phyloP scores from a whole-genome alignment of 2,329 filamentous ascomycete genomes.

The Phaeosphaeria sp. region DNA sequence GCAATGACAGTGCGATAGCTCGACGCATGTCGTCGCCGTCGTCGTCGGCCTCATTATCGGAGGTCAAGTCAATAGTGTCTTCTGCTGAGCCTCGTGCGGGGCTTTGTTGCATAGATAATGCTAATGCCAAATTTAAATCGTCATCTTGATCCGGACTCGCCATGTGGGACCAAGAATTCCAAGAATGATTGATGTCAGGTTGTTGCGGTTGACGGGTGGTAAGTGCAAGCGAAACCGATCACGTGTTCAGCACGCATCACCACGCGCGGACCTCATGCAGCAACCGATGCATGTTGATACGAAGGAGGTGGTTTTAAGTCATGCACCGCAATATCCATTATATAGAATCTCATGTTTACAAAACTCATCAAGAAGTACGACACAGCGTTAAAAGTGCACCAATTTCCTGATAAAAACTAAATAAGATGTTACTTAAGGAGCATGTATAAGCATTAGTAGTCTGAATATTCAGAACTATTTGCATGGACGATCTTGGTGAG shows the following conservation, averaged over 20 bases:
- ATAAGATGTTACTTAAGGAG: too few species aligned
- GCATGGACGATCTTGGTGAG: too few species aligned
- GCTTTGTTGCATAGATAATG: constrained; percentile 36
- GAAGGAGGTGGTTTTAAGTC: too few species aligned
- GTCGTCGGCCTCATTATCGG: constrained; percentile 24
- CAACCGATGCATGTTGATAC: too few species aligned
- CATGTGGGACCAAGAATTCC: constrained; percentile 18
- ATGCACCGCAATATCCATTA: too few species aligned
- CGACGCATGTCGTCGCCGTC: constrained; percentile 31
- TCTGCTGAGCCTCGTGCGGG: constrained; percentile 1
- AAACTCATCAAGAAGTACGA: too few species aligned
- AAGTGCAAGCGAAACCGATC: not conserved
- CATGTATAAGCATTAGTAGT: too few species aligned
- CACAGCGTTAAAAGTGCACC: too few species aligned
- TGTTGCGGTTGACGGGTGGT: not conserved
- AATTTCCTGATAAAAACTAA: too few species aligned
- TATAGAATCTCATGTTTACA: too few species aligned
- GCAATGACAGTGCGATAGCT: constrained; percentile 40
- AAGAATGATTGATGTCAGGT: constrained; percentile 2
- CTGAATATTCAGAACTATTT: too few species aligned
- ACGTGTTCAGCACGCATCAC: not conserved
- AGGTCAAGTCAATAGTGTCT: constrained; percentile 23
- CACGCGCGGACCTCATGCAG: too few species aligned
- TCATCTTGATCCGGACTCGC: constrained; percentile 36
- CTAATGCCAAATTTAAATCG: constrained; percentile 36